Percentiles rank a stretch among this genome's conserved stretches.
Conservation (phyloP, 306 rosid species). For the Gastrolobium villosum region DNA sequence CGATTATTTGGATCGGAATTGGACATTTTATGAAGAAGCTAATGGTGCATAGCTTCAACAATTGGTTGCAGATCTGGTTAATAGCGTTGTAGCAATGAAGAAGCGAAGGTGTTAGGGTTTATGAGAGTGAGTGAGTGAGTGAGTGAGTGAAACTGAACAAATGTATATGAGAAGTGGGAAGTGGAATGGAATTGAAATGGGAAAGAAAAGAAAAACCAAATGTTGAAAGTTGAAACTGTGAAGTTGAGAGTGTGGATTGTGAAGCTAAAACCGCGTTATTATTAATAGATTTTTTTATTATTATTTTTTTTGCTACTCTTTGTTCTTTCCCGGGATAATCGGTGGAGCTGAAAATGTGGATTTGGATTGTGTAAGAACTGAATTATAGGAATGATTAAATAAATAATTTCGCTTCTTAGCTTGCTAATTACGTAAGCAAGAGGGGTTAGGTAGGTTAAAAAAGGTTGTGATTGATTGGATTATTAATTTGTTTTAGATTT, state of each 20-base stretch:
- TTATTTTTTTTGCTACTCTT: no score
- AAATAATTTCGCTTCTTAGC: no score
- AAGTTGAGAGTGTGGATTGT: neutral
- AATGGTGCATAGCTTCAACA: slow-evolving; percentile 32
- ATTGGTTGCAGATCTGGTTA: slow-evolving; percentile 31
- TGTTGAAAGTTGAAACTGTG: neutral
- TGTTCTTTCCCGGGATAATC: slow-evolving; percentile 6
- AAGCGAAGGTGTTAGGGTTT: slow-evolving; percentile 34
- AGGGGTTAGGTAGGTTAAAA: no score
- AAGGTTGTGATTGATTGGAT: no score
- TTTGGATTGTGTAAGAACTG: neutral
- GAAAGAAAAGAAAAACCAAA: neutral
- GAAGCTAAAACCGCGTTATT: neutral
- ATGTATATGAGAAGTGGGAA: neutral
- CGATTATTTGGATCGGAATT: slow-evolving; percentile 40
- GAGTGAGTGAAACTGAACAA: neutral
- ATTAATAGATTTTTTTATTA: neutral
- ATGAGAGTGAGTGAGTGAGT: neutral
- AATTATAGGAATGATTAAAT: neutral
- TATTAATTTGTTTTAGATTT: no score
- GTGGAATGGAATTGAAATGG: neutral
- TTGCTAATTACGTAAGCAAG: no score
- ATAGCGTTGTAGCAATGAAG: slow-evolving; percentile 25
- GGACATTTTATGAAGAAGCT: slow-evolving; percentile 34
- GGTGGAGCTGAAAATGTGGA: slow-evolving; percentile 1